These are phyloP conservation scores for Eudorina sp. DNA, from an alignment of 139 green algal genomes.

Conservation along the genomic window DNA sequence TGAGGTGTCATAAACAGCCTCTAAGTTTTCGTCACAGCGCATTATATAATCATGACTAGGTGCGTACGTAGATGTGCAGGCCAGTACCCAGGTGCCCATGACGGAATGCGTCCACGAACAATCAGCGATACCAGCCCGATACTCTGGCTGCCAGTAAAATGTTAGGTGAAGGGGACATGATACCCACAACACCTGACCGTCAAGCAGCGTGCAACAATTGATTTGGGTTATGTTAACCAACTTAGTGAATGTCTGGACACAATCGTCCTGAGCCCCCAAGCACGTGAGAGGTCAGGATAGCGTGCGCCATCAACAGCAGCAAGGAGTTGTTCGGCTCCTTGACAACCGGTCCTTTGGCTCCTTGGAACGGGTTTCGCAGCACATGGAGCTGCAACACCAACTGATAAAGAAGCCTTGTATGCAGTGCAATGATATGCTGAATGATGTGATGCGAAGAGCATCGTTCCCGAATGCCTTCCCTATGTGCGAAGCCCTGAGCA, in stretches of 20 bases:
- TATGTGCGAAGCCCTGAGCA: not conserved
- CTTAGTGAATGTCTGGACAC: constrained; percentile 57
- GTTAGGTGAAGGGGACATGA: constrained; percentile 41
- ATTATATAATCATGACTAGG: not conserved
- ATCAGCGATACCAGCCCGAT: constrained; percentile 13
- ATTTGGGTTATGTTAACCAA: too few species aligned
- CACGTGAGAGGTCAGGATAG: constrained; percentile 46
- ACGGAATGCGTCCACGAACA: constrained; percentile 20
- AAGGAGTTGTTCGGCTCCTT: constrained; percentile 41
- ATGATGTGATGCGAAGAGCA: too few species aligned
- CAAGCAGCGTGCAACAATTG: constrained; percentile 35
- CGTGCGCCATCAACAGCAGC: constrained; percentile 47
- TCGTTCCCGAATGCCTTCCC: not conserved
- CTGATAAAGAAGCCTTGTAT: constrained; percentile 80
- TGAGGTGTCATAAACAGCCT: constrained; percentile 64
- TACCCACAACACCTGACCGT: constrained; percentile 40
- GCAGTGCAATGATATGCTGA: too few species aligned
- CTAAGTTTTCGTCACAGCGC: constrained; percentile 58
- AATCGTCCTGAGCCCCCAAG: constrained; percentile 56
- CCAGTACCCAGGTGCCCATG: constrained; percentile 28
- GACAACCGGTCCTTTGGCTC: constrained; percentile 50
- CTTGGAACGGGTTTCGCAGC: constrained; percentile 57
- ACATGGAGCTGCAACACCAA: constrained; percentile 71
- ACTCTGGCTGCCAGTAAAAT: constrained; percentile 45
- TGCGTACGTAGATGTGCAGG: not conserved